Conservation (phyloP, 495 filamentous ascomycete genomes). For the Daldinia bambusicola region DNA sequence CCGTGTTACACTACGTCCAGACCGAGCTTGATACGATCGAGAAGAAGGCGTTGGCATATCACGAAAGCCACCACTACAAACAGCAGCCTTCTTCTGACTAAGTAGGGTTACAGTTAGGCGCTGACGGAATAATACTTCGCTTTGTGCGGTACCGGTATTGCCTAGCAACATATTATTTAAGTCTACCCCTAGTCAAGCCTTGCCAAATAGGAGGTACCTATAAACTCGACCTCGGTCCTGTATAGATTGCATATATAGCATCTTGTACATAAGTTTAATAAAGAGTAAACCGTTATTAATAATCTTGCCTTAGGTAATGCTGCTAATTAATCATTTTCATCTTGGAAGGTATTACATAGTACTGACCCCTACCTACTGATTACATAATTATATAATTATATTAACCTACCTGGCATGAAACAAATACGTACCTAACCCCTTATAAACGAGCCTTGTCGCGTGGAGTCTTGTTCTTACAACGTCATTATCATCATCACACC, state of each 20-base stretch:
- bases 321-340: too few relatives aligned
- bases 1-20: constrained; percentile 40
- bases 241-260: constrained; percentile 14
- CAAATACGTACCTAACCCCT: too few relatives aligned
- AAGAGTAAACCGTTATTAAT: constrained; percentile 33
- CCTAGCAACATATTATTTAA: neutral
- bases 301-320: constrained; percentile 1
- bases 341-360: too few relatives aligned
- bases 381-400: neutral
- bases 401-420: too few relatives aligned
- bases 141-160: neutral
- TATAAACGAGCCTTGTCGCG: too few relatives aligned
- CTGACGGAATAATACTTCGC: constrained; percentile 3
- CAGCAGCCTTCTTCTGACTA: constrained; percentile 10
- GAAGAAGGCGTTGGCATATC: constrained; percentile 33
- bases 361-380: neutral
- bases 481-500: too few relatives aligned
- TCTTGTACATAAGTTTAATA: constrained; percentile 39
- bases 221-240: constrained; percentile 22
- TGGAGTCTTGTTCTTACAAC: too few relatives aligned
- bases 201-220: neutral
- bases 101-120: constrained; percentile 3
- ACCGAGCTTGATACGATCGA: constrained; percentile 36
- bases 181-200: constrained; percentile 2
- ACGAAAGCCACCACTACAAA: constrained; percentile 8